These are phyloP conservation scores for Solanum etuberosum DNA, from an alignment of 257 asterid species.

Conservation along the genomic window DNA sequence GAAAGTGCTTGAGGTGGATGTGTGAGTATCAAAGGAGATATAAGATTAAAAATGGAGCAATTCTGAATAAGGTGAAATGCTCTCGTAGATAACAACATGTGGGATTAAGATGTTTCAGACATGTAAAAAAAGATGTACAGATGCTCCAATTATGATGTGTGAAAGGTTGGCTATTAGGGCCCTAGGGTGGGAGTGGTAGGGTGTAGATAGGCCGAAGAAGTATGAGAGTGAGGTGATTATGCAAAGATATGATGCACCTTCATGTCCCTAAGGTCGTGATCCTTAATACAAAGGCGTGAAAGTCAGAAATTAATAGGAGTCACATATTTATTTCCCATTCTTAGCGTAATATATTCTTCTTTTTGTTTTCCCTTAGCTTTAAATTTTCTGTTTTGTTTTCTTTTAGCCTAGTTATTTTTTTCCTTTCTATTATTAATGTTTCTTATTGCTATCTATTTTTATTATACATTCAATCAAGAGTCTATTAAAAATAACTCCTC, in stretches of 20 bases:
- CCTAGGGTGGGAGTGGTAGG: rapidly evolving
- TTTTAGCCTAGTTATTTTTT: too few species aligned
- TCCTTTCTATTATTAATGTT: too few species aligned
- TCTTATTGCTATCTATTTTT: too few species aligned
- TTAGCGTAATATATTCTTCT: neutral
- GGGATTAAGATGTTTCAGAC: neutral
- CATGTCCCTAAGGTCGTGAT: too few species aligned
- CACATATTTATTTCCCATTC: neutral
- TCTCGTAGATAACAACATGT: neutral
- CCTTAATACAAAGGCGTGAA: too few species aligned
- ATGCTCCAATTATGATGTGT: neutral
- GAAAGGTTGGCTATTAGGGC: neutral
- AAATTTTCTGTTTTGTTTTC: too few species aligned
- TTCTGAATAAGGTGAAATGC: neutral
- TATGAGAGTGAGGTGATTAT: too few species aligned
- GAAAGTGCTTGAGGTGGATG: neutral
- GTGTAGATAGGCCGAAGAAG: rapidly evolving
- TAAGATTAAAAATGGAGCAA: neutral
- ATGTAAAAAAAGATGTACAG: neutral
- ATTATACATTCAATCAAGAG: too few species aligned
- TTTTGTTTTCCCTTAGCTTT: neutral
- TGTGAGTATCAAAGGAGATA: neutral
- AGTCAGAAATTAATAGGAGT: too few species aligned
- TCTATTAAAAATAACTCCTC: too few species aligned
- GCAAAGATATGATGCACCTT: too few species aligned